Percentiles rank a stretch among this genome's conserved stretches.
Conservation (phyloP, 2,329 filamentous ascomycete species). For the Stemphylium lycopersici region DNA sequence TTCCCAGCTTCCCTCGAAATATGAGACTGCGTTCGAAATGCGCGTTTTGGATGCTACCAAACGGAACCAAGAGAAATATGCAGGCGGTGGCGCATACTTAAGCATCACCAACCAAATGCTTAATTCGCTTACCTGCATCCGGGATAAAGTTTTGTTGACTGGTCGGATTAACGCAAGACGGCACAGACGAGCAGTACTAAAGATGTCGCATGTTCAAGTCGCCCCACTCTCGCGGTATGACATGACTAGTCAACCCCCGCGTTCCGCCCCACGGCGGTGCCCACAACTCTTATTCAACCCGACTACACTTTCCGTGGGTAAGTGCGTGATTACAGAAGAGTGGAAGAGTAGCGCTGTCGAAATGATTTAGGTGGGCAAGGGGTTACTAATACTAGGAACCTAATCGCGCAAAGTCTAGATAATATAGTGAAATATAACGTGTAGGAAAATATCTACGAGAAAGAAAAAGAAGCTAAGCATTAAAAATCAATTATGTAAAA, state of each 20-base stretch:
- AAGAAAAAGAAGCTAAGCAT: too few relatives aligned
- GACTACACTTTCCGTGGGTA: too few relatives aligned
- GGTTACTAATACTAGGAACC: too few relatives aligned
- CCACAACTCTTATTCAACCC: too few relatives aligned
- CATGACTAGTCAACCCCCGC: background rate
- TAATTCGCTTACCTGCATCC: background rate
- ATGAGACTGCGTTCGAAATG: background rate
- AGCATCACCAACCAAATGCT: slow-evolving; percentile 9
- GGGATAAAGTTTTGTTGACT: background rate
- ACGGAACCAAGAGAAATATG: background rate
- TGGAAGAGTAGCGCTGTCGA: too few relatives aligned
- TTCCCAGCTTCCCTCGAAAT: background rate
- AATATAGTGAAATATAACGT: too few relatives aligned
- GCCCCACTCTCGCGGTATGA: background rate
- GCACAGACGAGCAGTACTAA: background rate
- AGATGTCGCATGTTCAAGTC: background rate
- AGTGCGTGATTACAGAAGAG: too few relatives aligned
- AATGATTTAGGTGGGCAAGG: too few relatives aligned
- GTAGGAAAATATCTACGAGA: too few relatives aligned
- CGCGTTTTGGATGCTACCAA: background rate
- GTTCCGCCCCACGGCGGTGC: background rate
- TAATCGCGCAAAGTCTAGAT: too few relatives aligned
- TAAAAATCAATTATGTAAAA: too few relatives aligned
- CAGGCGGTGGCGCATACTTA: background rate
- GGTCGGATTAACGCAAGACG: background rate